Base-by-base conservation (phyloP, 768 basidiomycete genomes). In the Auriscalpium microsporum region DNA sequence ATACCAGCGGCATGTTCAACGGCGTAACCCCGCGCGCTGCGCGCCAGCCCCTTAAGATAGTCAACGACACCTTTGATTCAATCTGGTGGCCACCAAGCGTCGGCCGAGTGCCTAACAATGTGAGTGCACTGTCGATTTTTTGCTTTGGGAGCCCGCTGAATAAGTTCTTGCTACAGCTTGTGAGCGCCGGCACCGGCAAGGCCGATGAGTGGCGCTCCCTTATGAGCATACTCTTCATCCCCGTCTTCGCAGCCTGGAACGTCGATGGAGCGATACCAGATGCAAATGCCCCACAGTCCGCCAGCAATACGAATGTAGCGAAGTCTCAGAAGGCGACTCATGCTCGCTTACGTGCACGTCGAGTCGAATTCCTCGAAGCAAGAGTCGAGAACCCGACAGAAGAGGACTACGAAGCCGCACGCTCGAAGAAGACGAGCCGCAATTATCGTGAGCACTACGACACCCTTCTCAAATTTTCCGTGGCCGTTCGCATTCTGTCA, bases 201-300 rank as follows among this genome's bases (percentile, higher is more conserved):
- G 62, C 64, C 0, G 64, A 66, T 47, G 60, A 65, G 44, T 63
- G 62, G 64, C 57, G 62, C 8, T 57, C 57, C 4, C 58, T 47
- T 17, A 48, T 60, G 21, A 17, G 33, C 14, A 48, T 65, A 14
- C 45, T 62, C 7, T 59, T 62, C 52, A 52, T 66, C 16, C 64
- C 46, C 3, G 37, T 66, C 4, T 66, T 53, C 46, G 49, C 37
- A 14, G 65, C 64, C 1, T 66, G 64, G 62, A 21, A 58, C 16
- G 45, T 61, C 1, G 53, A 62, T 38, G 64, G 64, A 13, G 46
- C 11, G 3, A 47, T 47, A 4, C 46, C 46, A 17, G 23, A 47
- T 7, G 11, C 11, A 47, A 7, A 47, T 19, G 46, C 46, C 14
- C 46, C 46, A n/a, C n/a, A 19, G 14, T 23, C 14, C 23, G 17